Base-by-base conservation (phyloP, 2,329 filamentous ascomycete genomes). In the Aspergillus uvarum region DNA sequence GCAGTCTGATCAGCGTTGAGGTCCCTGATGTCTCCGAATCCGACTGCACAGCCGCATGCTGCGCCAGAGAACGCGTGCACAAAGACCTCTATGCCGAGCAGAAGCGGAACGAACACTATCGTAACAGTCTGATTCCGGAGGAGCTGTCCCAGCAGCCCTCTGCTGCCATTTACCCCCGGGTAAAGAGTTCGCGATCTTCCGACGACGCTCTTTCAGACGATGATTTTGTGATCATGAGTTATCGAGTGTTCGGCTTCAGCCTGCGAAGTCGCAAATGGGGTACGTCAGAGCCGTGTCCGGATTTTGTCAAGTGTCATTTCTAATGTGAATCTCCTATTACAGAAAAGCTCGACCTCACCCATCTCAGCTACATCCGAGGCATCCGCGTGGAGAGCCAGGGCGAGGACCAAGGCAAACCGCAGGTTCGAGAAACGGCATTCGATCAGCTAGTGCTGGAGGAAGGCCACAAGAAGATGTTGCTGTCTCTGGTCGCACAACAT, bases 381-480 rank as follows among this genome's bases (percentile, higher is more conserved):
- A 38, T 24, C 26, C 31, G 50, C n/a, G n/a, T 11, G 29, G 16
- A 29, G 7, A 35, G 49, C 16, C 16, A 44, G 16, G 38, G 16
- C 16, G 38, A 19, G n/a, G 6, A 44, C n/a, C 14, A 51, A 50
- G 48, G 48, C 21, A 50, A 31, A 24, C 14, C 48, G 12, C 48
- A 31, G 7, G 48, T 44, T 8, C 38, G 38, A 7, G 38, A 44
- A n/a, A 50, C 48, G 22, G 48, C 48, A 4, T 50, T 50, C 22
- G 48, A 50, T 12, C 48, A 50, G 48, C 48, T 50, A 12, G 71
- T 71, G 0, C 60, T 77, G 38, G 38, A 44, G 38, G 38, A 44
- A 19, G 38, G 38, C n/a, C 38, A 44, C 38, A 44, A 44, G 38
- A 44, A 44, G 38, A 44, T 44, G 14, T 14, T 44, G 16, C 8